These are phyloP conservation scores for Zizania latifolia DNA, from an alignment of 176 grass and related monocot species.

Conservation along the genomic window DNA sequence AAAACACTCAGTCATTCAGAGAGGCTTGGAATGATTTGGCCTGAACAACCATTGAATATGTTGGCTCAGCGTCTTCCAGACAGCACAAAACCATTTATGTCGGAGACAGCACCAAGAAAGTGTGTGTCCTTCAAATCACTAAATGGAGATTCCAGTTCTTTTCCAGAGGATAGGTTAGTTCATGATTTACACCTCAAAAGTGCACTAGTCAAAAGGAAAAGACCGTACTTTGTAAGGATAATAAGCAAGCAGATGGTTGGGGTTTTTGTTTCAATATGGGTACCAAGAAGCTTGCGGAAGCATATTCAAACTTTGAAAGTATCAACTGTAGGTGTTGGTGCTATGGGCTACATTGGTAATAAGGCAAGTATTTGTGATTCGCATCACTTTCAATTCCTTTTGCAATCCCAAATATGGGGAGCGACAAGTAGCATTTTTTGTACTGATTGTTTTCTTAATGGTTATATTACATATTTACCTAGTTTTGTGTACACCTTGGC, in stretches of 20 bases:
- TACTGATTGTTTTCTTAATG: neutral
- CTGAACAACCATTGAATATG: conserved; percentile 73
- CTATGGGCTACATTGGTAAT: conserved; percentile 96
- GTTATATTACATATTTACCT: neutral
- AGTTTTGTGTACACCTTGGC: neutral
- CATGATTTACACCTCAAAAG: conserved; percentile 42
- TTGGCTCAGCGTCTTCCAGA: conserved; percentile 39
- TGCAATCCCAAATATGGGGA: neutral
- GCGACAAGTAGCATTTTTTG: neutral
- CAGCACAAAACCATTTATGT: conserved; percentile 16
- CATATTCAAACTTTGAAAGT: conserved; percentile 92
- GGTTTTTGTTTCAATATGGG: conserved; percentile 85
- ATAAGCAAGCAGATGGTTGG: conserved; percentile 99
- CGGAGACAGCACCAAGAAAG: conserved; percentile 46
- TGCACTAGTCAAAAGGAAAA: conserved; percentile 52
- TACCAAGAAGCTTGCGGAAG: conserved; percentile 72
- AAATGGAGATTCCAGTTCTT: conserved; percentile 34
- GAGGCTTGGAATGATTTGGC: conserved; percentile 92
- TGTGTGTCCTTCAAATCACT: conserved; percentile 58
- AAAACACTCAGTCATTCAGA: conserved; percentile 69
- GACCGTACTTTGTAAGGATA: conserved; percentile 70
- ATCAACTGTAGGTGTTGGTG: conserved; percentile 83
- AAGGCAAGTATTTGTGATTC: conserved; percentile 45
- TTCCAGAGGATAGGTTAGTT: conserved; percentile 33
- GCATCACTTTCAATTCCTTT: neutral